Conservation (phyloP, 2,329 filamentous ascomycete species). For the Fusarium papillatum region DNA sequence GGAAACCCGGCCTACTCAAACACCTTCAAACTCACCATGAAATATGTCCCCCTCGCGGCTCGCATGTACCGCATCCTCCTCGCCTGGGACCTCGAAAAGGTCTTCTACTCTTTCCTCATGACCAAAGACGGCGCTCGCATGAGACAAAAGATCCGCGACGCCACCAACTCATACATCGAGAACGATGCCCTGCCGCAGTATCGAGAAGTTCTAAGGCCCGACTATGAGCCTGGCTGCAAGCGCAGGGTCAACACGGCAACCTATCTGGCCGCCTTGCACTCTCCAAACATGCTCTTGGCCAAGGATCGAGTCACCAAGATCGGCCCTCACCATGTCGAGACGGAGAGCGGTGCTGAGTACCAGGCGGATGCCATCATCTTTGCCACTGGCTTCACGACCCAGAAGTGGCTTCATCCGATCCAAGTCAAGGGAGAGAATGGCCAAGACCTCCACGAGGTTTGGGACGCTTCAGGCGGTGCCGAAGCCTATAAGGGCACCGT, state of each 20-base stretch:
- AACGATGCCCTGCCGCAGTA: not conserved
- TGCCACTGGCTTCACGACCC: not conserved
- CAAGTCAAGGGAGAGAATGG: not conserved
- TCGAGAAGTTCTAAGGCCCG: not conserved
- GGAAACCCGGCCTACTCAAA: not conserved
- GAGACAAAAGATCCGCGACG: not conserved
- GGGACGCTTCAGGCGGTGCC: not conserved
- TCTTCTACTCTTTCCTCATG: not conserved
- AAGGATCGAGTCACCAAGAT: not conserved
- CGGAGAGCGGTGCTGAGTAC: not conserved
- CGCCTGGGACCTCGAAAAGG: not conserved
- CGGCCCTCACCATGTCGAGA: not conserved
- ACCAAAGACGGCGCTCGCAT: not conserved
- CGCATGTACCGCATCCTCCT: not conserved
- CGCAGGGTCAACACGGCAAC: not conserved
- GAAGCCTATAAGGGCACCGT: not conserved
- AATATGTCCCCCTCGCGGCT: not conserved
- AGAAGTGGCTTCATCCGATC: not conserved
- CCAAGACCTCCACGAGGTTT: not conserved
- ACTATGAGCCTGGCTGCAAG: not conserved
- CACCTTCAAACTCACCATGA: not conserved
- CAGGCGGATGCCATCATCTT: not conserved
- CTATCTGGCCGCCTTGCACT: not conserved
- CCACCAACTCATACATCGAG: not conserved
- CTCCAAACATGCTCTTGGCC: not conserved